Percentiles rank a stretch among this genome's conserved stretches.
These are phyloP conservation scores for Aspergillus texensis DNA, from an alignment of 2,329 filamentous ascomycete genomes.

Conservation along the genomic window DNA sequence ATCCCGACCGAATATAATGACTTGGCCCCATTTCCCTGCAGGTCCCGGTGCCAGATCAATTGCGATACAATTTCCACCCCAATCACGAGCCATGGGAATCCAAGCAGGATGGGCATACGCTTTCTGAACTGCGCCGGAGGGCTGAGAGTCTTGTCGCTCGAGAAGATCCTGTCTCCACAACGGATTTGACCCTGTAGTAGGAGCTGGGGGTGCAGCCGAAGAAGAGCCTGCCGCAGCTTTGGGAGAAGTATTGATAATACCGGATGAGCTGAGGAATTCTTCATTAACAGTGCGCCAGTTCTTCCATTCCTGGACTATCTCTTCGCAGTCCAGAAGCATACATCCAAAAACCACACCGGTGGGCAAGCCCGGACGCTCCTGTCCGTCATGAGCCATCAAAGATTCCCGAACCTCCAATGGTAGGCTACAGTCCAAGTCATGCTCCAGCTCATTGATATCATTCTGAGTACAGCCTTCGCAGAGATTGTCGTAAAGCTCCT, in stretches of 20 bases:
- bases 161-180: constrained; percentile 86
- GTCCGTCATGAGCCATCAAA: constrained; percentile 88
- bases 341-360: constrained; percentile 91
- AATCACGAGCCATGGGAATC: constrained; percentile 95
- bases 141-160: constrained; percentile 83
- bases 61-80: constrained; percentile 97
- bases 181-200: constrained; percentile 53
- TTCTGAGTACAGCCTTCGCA: constrained; percentile 91
- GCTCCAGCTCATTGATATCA: constrained; percentile 94
- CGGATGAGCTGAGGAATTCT: constrained; percentile 72
- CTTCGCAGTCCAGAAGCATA: constrained; percentile 97
- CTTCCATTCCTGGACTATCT: constrained; percentile 96
- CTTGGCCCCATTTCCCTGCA: constrained; percentile 88
- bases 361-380: constrained; percentile 87
- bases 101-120: constrained; percentile 91
- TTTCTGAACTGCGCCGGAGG: constrained; percentile 82
- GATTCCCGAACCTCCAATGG: constrained; percentile 94
- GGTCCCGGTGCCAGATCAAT: constrained; percentile 91
- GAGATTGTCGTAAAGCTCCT: constrained; percentile 89
- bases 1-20: constrained; percentile 95
- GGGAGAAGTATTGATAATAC: constrained; percentile 59
- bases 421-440: constrained; percentile 90
- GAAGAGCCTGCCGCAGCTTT: constrained; percentile 71
- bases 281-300: constrained; percentile 95
- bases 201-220: constrained; percentile 58